Evolutionary conservation across 2,329 filamentous ascomycete species (phyloP).

Genomic region (Microcyclosporella mali): DNA sequence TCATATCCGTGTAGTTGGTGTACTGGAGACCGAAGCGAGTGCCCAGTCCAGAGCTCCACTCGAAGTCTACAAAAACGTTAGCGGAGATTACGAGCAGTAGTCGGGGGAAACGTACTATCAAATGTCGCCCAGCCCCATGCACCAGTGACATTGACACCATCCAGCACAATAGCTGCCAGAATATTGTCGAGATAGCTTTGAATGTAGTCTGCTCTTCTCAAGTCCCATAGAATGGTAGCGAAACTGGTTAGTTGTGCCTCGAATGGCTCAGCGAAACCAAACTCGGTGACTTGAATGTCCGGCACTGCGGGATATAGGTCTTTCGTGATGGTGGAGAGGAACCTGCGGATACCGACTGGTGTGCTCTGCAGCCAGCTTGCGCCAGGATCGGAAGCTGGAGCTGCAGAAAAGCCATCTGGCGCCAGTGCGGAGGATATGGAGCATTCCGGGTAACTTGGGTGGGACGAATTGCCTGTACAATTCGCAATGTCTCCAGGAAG

Average conservation of each 20-base stretch:
- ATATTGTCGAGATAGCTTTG: slow-evolving; percentile 30
- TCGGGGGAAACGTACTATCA: slow-evolving; percentile 23
- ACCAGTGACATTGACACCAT: slow-evolving; percentile 33
- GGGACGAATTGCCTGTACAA: too few species aligned
- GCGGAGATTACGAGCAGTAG: too few species aligned
- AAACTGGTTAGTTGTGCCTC: slow-evolving; percentile 29
- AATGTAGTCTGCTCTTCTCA: slow-evolving; percentile 27
- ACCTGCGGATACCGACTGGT: slow-evolving; percentile 32
- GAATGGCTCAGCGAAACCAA: slow-evolving; percentile 34
- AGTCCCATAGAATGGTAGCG: slow-evolving; percentile 28
- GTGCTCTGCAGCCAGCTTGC: slow-evolving; percentile 21
- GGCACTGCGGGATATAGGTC: slow-evolving; percentile 7
- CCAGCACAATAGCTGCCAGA: slow-evolving; percentile 27
- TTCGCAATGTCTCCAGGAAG: too few species aligned
- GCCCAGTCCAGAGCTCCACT: too few species aligned
- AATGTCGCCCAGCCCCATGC: slow-evolving; percentile 32
- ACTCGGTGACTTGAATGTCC: slow-evolving; percentile 32
- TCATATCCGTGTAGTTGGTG: too few species aligned
- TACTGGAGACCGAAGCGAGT: too few species aligned
- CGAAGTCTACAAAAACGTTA: too few species aligned
- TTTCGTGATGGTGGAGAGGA: slow-evolving; percentile 31
- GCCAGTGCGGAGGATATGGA: slow-evolving; percentile 24
- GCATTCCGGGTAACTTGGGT: too few species aligned
- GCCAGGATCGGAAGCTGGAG: slow-evolving; percentile 27
- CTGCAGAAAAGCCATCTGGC: slow-evolving; percentile 30